These are phyloP conservation scores for Heteromeles arbutifolia DNA, from an alignment of 306 rosid genomes.

Conservation along the genomic window DNA sequence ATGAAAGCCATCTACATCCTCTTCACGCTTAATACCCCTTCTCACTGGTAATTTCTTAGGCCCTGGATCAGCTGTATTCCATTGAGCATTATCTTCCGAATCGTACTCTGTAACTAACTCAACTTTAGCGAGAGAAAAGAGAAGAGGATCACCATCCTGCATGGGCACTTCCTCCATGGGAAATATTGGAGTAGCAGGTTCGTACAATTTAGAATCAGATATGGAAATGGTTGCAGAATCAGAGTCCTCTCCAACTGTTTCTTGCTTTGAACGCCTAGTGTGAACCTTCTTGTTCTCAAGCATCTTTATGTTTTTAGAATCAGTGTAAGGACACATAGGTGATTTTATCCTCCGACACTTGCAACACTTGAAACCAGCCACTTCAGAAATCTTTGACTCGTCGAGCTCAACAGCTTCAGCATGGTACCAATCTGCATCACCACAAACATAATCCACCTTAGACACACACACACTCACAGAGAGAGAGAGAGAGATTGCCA, in stretches of 20 bases:
- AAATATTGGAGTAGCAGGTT: slow-evolving; percentile 50
- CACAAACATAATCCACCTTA: slow-evolving; percentile 9
- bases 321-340: slow-evolving; percentile 75
- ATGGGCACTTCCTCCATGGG: slow-evolving; percentile 39
- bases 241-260: slow-evolving; percentile 38
- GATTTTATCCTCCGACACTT: slow-evolving; percentile 90
- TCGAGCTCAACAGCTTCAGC: slow-evolving; percentile 89
- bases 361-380: slow-evolving; percentile 87
- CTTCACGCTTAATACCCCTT: slow-evolving; percentile 67
- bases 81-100: slow-evolving; percentile 43
- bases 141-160: slow-evolving; percentile 63
- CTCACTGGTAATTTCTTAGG: slow-evolving; percentile 77
- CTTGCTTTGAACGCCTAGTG: slow-evolving; percentile 40
- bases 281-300: slow-evolving; percentile 40
- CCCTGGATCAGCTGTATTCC: slow-evolving; percentile 50
- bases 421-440: slow-evolving; percentile 83
- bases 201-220: slow-evolving; percentile 38
- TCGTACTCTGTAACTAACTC: slow-evolving; percentile 55
- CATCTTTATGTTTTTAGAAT: slow-evolving; percentile 24
- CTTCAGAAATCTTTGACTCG: slow-evolving; percentile 59
- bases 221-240: slow-evolving; percentile 40
- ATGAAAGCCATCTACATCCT: slow-evolving; percentile 44
- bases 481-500: background rate
- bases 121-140: slow-evolving; percentile 57
- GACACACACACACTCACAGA: background rate